Percentiles rank a stretch among this genome's conserved stretches.
Evolutionary conservation across 192 early-diverging fungal species (phyloP).

Genomic region (Coemansia sp.): DNA sequence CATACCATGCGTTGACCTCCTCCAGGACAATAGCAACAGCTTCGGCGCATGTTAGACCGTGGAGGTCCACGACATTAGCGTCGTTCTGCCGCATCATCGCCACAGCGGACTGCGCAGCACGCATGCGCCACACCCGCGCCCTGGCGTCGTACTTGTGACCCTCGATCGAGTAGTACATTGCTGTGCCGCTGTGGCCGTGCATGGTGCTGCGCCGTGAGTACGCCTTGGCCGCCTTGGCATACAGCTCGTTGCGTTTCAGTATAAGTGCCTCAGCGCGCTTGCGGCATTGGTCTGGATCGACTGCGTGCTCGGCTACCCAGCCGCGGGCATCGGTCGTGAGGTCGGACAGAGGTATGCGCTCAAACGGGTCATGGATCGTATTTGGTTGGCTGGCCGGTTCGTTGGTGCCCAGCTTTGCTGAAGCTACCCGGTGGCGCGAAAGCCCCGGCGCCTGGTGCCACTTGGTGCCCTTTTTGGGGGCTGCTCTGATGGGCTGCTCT

Average conservation of each 20-base stretch:
- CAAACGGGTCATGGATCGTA: constrained; percentile 12
- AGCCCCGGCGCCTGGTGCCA: constrained; percentile 35
- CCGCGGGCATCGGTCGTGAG: constrained; percentile 30
- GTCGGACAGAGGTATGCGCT: constrained; percentile 30
- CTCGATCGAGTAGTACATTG: constrained; percentile 47
- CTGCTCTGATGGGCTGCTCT: neutral
- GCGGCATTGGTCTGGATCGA: constrained; percentile 39
- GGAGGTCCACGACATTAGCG: constrained; percentile 65
- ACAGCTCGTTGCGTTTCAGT: constrained; percentile 45
- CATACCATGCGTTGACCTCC: constrained; percentile 62
- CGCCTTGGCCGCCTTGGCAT: constrained; percentile 37
- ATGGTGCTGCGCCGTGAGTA: constrained; percentile 21
- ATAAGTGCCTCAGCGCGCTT: constrained; percentile 14
- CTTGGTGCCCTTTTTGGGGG: constrained; percentile 10
- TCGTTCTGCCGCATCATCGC: constrained; percentile 47
- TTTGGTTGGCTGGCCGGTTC: neutral
- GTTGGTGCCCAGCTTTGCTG: neutral
- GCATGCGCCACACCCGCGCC: constrained; percentile 52
- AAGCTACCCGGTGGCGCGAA: constrained; percentile 13
- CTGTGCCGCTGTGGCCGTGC: constrained; percentile 32
- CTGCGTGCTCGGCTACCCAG: constrained; percentile 30
- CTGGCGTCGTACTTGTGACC: constrained; percentile 33
- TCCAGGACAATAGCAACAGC: constrained; percentile 62
- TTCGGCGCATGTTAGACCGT: constrained; percentile 65
- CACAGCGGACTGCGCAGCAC: constrained; percentile 44